Percentiles rank a stretch among this genome's conserved stretches.
Evolutionary conservation across 2,329 filamentous ascomycete species (phyloP).

Genomic region (Talaromyces verruculosus): DNA sequence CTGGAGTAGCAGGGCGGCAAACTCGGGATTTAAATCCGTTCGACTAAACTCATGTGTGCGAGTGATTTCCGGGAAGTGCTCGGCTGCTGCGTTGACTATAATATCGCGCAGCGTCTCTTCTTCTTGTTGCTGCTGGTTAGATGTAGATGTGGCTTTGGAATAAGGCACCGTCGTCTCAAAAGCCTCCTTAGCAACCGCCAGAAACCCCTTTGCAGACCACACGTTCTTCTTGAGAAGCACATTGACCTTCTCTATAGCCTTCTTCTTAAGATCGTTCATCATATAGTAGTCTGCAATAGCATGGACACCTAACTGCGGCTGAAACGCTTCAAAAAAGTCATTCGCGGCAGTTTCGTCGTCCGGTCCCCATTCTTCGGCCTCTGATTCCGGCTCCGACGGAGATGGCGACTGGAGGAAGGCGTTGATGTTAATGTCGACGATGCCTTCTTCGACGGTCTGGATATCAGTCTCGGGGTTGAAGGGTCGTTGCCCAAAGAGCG

Average conservation of each 20-base stretch:
- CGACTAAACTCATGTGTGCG: not conserved
- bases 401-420: not conserved
- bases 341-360: not conserved
- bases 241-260: conserved; percentile 15
- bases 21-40: not conserved
- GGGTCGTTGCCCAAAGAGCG: not conserved
- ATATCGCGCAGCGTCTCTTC: not conserved
- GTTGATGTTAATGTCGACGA: not conserved
- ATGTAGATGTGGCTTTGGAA: not conserved
- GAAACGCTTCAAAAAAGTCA: not conserved
- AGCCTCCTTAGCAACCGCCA: not conserved
- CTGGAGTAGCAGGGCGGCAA: not conserved
- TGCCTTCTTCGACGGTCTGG: not conserved
- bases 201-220: conserved; percentile 15
- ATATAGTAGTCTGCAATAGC: conserved; percentile 23
- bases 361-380: not conserved
- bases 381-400: not conserved
- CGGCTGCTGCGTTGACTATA: not conserved
- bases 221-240: not conserved
- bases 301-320: conserved; percentile 17
- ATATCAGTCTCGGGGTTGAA: not conserved
- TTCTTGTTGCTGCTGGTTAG: not conserved
- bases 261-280: conserved; percentile 15
- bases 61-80: not conserved
- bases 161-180: not conserved